A percentile compares a stretch with the other conserved stretches of the same genome.
Evolutionary conservation across 1,139 yeast species (phyloP).

Genomic region (Fermentozyma sake): DNA sequence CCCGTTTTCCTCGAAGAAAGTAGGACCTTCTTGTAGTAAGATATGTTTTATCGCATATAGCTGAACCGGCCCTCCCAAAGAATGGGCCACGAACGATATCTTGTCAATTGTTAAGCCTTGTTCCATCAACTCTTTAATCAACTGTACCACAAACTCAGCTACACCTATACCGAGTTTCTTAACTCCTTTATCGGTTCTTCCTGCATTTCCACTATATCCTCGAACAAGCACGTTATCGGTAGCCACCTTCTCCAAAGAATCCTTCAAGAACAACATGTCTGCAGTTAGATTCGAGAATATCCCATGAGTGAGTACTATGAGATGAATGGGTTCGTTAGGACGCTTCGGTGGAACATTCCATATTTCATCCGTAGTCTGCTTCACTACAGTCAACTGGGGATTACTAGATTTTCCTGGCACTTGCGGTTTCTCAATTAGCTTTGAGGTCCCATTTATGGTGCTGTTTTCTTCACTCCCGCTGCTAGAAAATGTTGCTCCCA

Average conservation of each 20-base stretch:
- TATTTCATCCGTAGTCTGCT: slow-evolving; percentile 14
- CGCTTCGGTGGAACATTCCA: slow-evolving; percentile 15
- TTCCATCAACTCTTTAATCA: slow-evolving; percentile 9
- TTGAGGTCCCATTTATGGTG: background rate
- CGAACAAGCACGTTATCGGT: slow-evolving; percentile 17
- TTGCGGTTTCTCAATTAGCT: background rate
- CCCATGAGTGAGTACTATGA: slow-evolving; percentile 22
- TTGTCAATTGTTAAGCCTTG: slow-evolving; percentile 8
- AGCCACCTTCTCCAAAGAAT: slow-evolving; percentile 11
- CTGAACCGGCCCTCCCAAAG: slow-evolving; percentile 23
- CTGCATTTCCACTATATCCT: slow-evolving; percentile 22
- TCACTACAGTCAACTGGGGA: slow-evolving; percentile 11
- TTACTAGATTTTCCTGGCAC: background rate
- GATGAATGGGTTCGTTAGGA: slow-evolving; percentile 15
- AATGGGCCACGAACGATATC: slow-evolving; percentile 23
- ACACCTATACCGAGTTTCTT: slow-evolving; percentile 16
- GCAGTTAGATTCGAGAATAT: slow-evolving; percentile 21
- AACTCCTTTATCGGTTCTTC: slow-evolving; percentile 22
- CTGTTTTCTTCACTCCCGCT: background rate
- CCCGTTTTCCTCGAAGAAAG: slow-evolving; percentile 11
- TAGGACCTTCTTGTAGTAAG: slow-evolving; percentile 13
- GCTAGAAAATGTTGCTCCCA: slow-evolving; percentile 6
- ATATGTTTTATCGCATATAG: slow-evolving; percentile 21
- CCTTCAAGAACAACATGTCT: slow-evolving; percentile 22
- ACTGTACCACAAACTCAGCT: slow-evolving; percentile 12